phyloP scores from a whole-genome alignment of 768 basidiomycete species.

The Hygrophoropsis aurantiaca region DNA sequence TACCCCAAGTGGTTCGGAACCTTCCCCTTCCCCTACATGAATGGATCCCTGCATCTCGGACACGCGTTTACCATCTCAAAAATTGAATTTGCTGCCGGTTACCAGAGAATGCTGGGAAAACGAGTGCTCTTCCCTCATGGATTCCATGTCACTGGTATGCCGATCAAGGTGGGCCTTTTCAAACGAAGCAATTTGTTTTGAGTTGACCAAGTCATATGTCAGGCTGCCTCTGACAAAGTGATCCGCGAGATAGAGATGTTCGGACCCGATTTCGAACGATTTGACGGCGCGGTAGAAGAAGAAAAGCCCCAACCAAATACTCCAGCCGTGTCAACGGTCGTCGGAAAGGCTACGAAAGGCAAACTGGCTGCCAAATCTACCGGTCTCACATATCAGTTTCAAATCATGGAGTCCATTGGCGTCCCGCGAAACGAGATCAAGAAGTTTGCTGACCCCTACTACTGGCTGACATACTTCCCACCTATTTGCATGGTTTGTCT shows the following conservation, averaged over 20 bases:
- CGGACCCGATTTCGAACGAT: conserved; percentile 79
- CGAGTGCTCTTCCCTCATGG: conserved; percentile 95
- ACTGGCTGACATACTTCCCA: conserved; percentile 95
- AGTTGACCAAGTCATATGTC: neutral
- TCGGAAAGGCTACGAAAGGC: conserved; percentile 90
- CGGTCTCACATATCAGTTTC: conserved; percentile 95
- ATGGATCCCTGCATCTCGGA: conserved; percentile 93
- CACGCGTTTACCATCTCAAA: conserved; percentile 99
- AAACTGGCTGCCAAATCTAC: conserved; percentile 93
- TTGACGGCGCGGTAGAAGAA: conserved; percentile 45
- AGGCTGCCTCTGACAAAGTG: conserved; percentile 98
- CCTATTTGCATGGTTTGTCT: conserved; percentile 82
- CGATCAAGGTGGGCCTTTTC: conserved; percentile 80
- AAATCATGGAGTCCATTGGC: conserved; percentile 95
- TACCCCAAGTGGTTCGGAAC: conserved; percentile 98
- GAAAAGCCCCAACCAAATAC: conserved; percentile 40
- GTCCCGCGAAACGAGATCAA: conserved; percentile 90
- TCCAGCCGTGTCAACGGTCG: conserved; percentile 46
- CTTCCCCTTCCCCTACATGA: conserved; percentile 98
- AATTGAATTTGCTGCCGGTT: conserved; percentile 95
- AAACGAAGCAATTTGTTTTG: neutral
- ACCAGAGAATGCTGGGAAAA: conserved; percentile 93
- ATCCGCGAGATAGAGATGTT: conserved; percentile 97
- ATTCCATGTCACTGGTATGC: conserved; percentile 98
- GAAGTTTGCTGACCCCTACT: conserved; percentile 91